Evolutionary conservation across 305 asterid genomes (phyloP).

Genomic region (Salvia sclarea): DNA sequence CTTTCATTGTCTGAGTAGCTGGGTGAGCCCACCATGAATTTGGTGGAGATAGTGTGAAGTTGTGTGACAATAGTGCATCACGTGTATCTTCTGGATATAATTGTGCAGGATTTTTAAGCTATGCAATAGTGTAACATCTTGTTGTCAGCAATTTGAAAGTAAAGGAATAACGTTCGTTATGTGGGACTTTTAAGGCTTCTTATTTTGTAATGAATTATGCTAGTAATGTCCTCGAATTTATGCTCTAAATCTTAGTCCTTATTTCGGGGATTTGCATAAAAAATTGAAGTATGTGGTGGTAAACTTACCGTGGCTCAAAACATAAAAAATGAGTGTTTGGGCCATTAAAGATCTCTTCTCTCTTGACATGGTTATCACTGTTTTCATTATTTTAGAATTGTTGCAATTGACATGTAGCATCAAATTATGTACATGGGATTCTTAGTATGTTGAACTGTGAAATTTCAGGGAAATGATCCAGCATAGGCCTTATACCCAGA

Average conservation of each 20-base stretch:
- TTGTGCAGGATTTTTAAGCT: not conserved
- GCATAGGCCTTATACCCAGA: conserved; percentile 92
- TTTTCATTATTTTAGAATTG: not conserved
- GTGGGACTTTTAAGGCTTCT: not conserved
- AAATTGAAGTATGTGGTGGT: not conserved
- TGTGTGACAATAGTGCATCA: not conserved
- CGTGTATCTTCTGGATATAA: not conserved
- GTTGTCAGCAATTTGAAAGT: not conserved
- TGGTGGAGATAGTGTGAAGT: not conserved
- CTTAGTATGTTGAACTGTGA: conserved; percentile 13
- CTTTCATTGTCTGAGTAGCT: too few species aligned
- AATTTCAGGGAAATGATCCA: conserved; percentile 93
- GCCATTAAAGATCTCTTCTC: too few species aligned
- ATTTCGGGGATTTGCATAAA: not conserved
- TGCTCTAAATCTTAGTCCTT: not conserved
- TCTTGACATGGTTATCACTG: not conserved
- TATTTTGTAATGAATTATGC: not conserved
- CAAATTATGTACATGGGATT: not conserved
- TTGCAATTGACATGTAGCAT: not conserved
- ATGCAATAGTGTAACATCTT: not conserved
- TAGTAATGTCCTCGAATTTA: not conserved
- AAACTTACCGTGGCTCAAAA: not conserved
- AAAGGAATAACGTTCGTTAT: not conserved
- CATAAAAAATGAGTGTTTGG: not conserved
- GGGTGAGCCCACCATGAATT: not conserved